A percentile compares a stretch with the other conserved stretches of the same genome.
These are phyloP conservation scores for Lentinula boryana DNA, from an alignment of 768 basidiomycete genomes.

Conservation along the genomic window DNA sequence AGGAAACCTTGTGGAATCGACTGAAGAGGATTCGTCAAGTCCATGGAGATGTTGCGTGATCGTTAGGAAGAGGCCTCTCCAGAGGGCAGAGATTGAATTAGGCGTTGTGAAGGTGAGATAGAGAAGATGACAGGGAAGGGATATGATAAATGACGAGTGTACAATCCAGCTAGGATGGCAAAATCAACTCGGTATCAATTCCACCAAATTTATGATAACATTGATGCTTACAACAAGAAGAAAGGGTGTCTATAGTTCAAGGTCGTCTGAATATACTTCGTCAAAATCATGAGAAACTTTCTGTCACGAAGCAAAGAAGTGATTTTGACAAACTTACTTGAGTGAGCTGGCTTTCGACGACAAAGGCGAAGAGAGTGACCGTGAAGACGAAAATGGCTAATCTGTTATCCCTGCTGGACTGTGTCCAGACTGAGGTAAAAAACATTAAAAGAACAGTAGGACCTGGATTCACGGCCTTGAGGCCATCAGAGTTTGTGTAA, in stretches of 20 bases:
- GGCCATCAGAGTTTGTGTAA: not conserved
- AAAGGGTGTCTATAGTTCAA: slow-evolving; percentile 82
- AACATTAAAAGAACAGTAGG: not conserved
- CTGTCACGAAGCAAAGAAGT: not conserved
- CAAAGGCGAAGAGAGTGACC: slow-evolving; percentile 62
- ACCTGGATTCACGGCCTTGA: not conserved
- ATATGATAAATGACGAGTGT: slow-evolving; percentile 72
- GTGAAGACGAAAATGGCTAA: slow-evolving; percentile 51
- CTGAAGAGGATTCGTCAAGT: slow-evolving; percentile 11
- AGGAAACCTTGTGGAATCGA: slow-evolving; percentile 31
- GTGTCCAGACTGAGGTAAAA: not conserved
- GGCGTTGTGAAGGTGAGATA: slow-evolving; percentile 50
- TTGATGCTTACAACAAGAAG: slow-evolving; percentile 68
- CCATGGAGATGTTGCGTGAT: slow-evolving; percentile 42
- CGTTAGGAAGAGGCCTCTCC: slow-evolving; percentile 45
- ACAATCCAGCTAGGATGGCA: slow-evolving; percentile 63
- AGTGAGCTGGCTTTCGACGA: slow-evolving; percentile 68
- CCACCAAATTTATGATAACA: not conserved
- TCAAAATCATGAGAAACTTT: slow-evolving; percentile 1
- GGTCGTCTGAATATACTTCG: slow-evolving; percentile 72
- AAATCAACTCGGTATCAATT: not conserved
- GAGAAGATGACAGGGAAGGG: slow-evolving; percentile 78
- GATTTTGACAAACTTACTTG: slow-evolving; percentile 44
- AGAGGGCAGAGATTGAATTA: slow-evolving; percentile 40
- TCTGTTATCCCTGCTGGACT: not conserved